Evolutionary conservation across 208 protist genomes (phyloP).

Genomic region (Trichomonas vaginalis): DNA sequence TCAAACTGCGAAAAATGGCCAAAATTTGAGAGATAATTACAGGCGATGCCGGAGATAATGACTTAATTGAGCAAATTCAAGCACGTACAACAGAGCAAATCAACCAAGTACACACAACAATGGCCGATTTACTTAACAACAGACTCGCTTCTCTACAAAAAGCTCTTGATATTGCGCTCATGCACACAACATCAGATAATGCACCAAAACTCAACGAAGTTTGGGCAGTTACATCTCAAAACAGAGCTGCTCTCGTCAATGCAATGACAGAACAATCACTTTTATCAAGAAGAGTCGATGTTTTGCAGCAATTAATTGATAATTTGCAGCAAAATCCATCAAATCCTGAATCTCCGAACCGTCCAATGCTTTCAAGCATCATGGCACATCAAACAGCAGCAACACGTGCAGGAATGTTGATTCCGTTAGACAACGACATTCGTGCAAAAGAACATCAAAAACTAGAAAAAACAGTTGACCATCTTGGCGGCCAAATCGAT

Average conservation of each 20-base stretch:
- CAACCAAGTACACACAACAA: neutral
- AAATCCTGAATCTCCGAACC: neutral
- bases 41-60: neutral
- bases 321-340: neutral
- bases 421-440: neutral
- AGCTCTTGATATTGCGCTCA: neutral
- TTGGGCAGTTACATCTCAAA: neutral
- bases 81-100: neutral
- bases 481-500: neutral
- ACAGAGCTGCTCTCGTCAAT: neutral
- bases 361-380: neutral
- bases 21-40: too few species aligned
- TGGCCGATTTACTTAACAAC: neutral
- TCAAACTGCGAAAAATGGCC: too few species aligned
- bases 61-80: neutral
- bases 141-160: neutral
- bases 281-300: neutral
- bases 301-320: neutral
- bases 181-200: neutral
- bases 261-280: neutral
- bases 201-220: neutral
- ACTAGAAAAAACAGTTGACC: neutral
- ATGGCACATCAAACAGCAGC: neutral
- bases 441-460: neutral
- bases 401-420: neutral